These are phyloP conservation scores for Penstemon barbatus DNA, from an alignment of 257 asterid species.

Conservation along the genomic window DNA sequence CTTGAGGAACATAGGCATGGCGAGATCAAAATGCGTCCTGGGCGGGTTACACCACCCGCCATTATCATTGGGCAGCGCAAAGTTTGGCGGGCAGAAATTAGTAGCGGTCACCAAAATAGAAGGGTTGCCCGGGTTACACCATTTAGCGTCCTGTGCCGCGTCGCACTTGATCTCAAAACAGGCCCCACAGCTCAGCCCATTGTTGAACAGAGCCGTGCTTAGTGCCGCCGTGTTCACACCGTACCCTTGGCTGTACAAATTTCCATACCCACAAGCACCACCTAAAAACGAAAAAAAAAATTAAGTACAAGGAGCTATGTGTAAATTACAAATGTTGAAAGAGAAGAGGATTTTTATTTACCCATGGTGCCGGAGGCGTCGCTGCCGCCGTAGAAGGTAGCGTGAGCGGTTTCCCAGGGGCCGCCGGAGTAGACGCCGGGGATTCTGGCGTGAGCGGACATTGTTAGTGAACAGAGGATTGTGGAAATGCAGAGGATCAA, in stretches of 20 bases:
- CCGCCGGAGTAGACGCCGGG: constrained; percentile 42
- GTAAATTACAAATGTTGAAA: too few species aligned
- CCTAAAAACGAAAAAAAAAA: constrained; percentile 31
- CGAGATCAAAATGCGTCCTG: constrained; percentile 72
- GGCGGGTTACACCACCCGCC: constrained; percentile 98
- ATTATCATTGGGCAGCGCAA: constrained; percentile 59
- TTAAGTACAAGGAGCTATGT: too few species aligned
- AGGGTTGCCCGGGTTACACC: constrained; percentile 69
- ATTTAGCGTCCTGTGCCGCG: constrained; percentile 41
- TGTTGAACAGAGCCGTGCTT: constrained; percentile 76
- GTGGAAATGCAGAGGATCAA: constrained; percentile 29
- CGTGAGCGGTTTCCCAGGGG: constrained; percentile 47
- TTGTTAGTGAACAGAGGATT: constrained; percentile 27
- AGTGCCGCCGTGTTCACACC: constrained; percentile 79
- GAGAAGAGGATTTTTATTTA: background rate
- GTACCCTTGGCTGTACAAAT: constrained; percentile 82
- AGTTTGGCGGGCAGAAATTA: constrained; percentile 81
- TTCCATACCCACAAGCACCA: constrained; percentile 81
- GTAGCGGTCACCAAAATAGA: constrained; percentile 74
- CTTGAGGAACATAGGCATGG: constrained; percentile 83
- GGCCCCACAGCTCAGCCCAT: constrained; percentile 77
- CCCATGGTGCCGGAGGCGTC: constrained; percentile 68
- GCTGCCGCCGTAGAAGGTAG: constrained; percentile 59
- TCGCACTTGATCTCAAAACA: constrained; percentile 76
- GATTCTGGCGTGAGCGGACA: constrained; percentile 32